These are phyloP conservation scores for Exophiala xenobiotica DNA, from an alignment of 2,329 filamentous ascomycete genomes.

Conservation along the genomic window DNA sequence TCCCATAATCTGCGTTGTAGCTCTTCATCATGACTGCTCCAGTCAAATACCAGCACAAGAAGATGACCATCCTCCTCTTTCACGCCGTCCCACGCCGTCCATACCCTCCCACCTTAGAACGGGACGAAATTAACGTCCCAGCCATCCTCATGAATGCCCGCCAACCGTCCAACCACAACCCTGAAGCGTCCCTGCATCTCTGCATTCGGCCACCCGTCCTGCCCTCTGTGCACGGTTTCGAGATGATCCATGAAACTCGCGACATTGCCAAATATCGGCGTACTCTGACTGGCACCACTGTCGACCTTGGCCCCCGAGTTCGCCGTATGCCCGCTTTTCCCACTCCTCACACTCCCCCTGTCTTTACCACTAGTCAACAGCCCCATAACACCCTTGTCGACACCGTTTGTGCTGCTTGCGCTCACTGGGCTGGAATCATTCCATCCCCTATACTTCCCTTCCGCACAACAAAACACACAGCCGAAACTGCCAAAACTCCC, in stretches of 20 bases:
- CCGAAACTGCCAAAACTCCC: conserved; percentile 38
- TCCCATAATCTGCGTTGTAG: too few relatives aligned
- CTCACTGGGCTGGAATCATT: neutral
- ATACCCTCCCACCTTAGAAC: too few relatives aligned
- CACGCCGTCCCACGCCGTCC: too few relatives aligned
- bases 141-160: conserved; percentile 39
- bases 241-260: conserved; percentile 48
- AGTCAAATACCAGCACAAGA: too few relatives aligned
- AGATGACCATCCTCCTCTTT: too few relatives aligned
- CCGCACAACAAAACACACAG: conserved; percentile 49
- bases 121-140: conserved; percentile 51
- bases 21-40: too few relatives aligned
- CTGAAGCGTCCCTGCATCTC: conserved; percentile 43
- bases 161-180: conserved; percentile 44
- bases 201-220: conserved; percentile 34
- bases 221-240: conserved; percentile 36
- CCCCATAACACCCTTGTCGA: neutral
- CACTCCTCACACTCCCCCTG: conserved; percentile 5
- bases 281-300: conserved; percentile 1
- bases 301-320: conserved; percentile 4
- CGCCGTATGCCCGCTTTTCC: conserved; percentile 7
- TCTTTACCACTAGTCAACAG: neutral
- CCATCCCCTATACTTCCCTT: conserved; percentile 34
- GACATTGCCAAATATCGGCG: conserved; percentile 42
- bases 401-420: neutral